Conservation (phyloP, 305 asterid species). For the Rubia balearica region DNA sequence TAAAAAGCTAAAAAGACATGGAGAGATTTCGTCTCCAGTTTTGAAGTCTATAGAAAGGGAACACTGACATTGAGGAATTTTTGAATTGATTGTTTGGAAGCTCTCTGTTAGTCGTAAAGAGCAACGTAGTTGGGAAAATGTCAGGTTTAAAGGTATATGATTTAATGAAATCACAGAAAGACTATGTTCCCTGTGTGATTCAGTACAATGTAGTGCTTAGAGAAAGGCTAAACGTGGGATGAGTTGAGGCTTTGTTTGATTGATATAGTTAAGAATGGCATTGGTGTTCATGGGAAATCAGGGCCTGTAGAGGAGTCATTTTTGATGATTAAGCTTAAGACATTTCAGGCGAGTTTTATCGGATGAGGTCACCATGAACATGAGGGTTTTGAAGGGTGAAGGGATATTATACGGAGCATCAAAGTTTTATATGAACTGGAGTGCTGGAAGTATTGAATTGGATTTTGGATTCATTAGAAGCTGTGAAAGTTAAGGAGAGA, state of each 20-base stretch:
- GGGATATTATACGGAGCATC: constrained; percentile 56
- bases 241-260: constrained; percentile 80
- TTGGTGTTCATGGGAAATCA: constrained; percentile 87
- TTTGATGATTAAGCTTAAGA: constrained; percentile 80
- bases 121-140: constrained; percentile 69
- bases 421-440: constrained; percentile 68
- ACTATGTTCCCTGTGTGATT: constrained; percentile 67
- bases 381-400: constrained; percentile 80
- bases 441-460: constrained; percentile 55
- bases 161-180: constrained; percentile 71
- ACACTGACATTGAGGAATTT: constrained; percentile 46
- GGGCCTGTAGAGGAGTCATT: constrained; percentile 77
- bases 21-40: constrained; percentile 58
- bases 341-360: constrained; percentile 64
- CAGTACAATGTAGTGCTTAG: constrained; percentile 78
- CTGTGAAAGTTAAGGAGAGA: constrained; percentile 16
- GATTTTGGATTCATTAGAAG: constrained; percentile 52
- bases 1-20: constrained; percentile 41
- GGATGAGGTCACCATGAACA: constrained; percentile 86
- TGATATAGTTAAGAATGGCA: constrained; percentile 69
- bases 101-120: constrained; percentile 78
- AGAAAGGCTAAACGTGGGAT: constrained; percentile 90
- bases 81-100: constrained; percentile 44
- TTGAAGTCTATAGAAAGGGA: constrained; percentile 49
- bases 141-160: constrained; percentile 50